Evolutionary conservation across 1,284 basidiomycete genomes (phyloP).

Genomic region (Puccinia novopanici): DNA sequence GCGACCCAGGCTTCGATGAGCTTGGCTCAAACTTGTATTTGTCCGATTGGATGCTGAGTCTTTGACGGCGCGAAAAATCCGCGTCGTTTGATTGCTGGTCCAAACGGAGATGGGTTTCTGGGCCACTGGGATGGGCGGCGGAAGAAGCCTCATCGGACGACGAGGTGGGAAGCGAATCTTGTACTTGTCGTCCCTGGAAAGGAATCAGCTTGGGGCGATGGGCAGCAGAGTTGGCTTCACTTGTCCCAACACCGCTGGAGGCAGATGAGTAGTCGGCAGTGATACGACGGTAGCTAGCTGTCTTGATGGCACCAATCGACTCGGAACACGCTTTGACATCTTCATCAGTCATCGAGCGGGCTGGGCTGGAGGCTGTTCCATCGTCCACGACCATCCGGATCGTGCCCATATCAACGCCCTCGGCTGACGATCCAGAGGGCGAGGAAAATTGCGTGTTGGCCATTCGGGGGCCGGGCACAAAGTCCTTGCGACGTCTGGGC

Average conservation of each 20-base stretch:
- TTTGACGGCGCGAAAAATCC: slow-evolving; percentile 7
- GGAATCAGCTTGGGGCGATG: slow-evolving; percentile 42
- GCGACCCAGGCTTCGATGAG: slow-evolving; percentile 29
- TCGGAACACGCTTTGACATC: slow-evolving; percentile 36
- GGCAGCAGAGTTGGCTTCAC: slow-evolving; percentile 24
- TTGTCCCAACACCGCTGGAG: slow-evolving; percentile 14
- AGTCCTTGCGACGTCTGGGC: slow-evolving; percentile 37
- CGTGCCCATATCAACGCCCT: slow-evolving; percentile 39
- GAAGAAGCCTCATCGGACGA: neutral
- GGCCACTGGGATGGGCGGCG: neutral
- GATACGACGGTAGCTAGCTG: slow-evolving; percentile 38
- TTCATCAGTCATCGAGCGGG: slow-evolving; percentile 31
- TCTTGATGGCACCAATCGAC: slow-evolving; percentile 47
- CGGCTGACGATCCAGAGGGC: neutral
- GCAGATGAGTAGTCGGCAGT: slow-evolving; percentile 26
- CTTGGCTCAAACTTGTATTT: slow-evolving; percentile 27
- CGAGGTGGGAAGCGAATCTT: slow-evolving; percentile 1
- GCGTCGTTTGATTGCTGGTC: neutral
- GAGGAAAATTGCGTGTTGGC: neutral
- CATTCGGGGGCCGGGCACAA: slow-evolving; percentile 30
- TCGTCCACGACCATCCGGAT: slow-evolving; percentile 44
- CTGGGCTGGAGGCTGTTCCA: slow-evolving; percentile 14
- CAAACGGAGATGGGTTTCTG: neutral
- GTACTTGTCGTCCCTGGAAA: slow-evolving; percentile 20
- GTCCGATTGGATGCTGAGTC: slow-evolving; percentile 37